phyloP scores from a whole-genome alignment of 306 rosid genomes.

The Sechiopsis laciniata region DNA sequence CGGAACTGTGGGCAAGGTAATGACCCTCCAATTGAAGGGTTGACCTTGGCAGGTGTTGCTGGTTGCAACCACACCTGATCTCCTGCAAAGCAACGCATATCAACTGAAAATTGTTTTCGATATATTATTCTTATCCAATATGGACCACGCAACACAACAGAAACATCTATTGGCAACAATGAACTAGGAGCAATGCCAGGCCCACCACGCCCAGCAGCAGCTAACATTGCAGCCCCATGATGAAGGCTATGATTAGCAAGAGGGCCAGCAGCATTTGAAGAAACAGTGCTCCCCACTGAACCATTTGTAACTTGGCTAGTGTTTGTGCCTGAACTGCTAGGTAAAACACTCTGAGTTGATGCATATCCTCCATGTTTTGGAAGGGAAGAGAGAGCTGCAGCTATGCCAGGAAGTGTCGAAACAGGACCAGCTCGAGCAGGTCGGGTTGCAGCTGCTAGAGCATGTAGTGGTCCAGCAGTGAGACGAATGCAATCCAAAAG shows the following conservation, averaged over 20 bases:
- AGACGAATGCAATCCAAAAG: constrained; percentile 98
- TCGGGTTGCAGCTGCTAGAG: constrained; percentile 94
- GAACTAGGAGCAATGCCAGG: constrained; percentile 99
- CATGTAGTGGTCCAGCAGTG: constrained; percentile 95
- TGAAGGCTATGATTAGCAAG: constrained; percentile 62
- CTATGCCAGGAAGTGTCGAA: constrained; percentile 62
- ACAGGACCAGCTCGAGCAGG: constrained; percentile 97
- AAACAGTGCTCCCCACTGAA: constrained; percentile 41
- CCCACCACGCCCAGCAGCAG: constrained; percentile 92
- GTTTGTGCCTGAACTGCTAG: constrained; percentile 47
- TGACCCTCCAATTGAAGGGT: constrained; percentile 80
- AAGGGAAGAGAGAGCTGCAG: constrained; percentile 59
- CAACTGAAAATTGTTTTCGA: constrained; percentile 89
- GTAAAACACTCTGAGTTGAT: constrained; percentile 63
- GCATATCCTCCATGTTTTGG: constrained; percentile 67
- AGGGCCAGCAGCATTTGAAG: constrained; percentile 44
- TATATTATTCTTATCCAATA: constrained; percentile 95
- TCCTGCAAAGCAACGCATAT: constrained; percentile 99
- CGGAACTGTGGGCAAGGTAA: constrained; percentile 97
- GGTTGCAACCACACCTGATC: constrained; percentile 99
- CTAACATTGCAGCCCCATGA: constrained; percentile 61
- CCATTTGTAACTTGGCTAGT: constrained; percentile 50
- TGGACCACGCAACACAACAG: constrained; percentile 97
- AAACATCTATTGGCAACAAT: constrained; percentile 92
- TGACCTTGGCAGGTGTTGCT: constrained; percentile 94